These are phyloP conservation scores for Pinus taeda DNA, from an alignment of 75 land plant genomes.

Conservation along the genomic window DNA sequence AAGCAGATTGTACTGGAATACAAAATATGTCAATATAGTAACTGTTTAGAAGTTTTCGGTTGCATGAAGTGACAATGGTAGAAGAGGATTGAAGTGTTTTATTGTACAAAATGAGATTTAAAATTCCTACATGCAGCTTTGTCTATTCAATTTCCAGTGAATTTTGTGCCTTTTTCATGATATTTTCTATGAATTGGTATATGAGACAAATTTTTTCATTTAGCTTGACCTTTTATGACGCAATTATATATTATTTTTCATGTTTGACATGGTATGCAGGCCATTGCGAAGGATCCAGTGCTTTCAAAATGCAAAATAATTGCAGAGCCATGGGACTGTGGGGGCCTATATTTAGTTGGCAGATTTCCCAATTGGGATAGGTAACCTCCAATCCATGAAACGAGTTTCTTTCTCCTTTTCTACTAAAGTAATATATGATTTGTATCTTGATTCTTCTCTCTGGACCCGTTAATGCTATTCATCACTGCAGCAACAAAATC, in stretches of 20 bases:
- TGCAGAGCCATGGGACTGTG: constrained; percentile 99
- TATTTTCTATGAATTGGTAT: neutral
- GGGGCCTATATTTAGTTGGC: constrained; percentile 94
- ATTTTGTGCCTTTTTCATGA: neutral
- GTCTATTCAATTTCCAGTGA: neutral
- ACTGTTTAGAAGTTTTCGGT: neutral
- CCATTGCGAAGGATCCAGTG: constrained; percentile 80
- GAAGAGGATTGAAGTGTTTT: neutral
- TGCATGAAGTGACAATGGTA: neutral
- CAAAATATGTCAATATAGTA: neutral
- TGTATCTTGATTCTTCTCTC: neutral
- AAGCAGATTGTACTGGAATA: neutral
- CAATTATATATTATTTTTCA: neutral
- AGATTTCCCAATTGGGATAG: constrained; percentile 97
- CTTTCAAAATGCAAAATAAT: constrained; percentile 85
- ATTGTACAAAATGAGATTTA: neutral
- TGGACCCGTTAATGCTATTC: neutral
- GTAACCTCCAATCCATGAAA: constrained; percentile 25
- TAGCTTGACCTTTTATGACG: no score
- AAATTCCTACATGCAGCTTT: neutral
- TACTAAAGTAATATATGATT: neutral
- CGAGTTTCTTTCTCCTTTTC: neutral
- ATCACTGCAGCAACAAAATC: neutral
- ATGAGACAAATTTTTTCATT: neutral
- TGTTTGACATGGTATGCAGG: constrained; percentile 33